Percentiles rank a stretch among this genome's conserved stretches.
phyloP scores from a whole-genome alignment of 1,284 basidiomycete species.

The Leccinum huronense region DNA sequence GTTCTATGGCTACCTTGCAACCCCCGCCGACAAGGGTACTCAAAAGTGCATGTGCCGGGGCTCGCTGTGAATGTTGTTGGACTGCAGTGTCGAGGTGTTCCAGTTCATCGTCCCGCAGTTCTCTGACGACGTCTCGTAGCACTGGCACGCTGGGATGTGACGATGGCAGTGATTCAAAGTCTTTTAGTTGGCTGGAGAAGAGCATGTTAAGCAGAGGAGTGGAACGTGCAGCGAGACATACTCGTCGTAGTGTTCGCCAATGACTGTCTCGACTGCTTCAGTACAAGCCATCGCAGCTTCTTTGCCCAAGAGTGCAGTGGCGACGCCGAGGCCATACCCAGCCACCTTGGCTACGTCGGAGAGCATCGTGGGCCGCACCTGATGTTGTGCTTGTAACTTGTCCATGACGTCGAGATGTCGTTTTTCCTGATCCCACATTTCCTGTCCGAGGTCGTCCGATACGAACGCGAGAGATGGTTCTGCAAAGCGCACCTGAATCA shows the following conservation, averaged over 20 bases:
- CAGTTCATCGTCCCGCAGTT: constrained; percentile 94
- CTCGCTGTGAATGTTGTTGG: constrained; percentile 85
- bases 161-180: constrained; percentile 58
- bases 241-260: constrained; percentile 99
- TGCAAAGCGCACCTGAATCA: constrained; percentile 66
- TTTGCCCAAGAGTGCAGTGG: constrained; percentile 85
- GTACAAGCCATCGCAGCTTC: constrained; percentile 98
- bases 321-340: constrained; percentile 83
- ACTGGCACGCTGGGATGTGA: constrained; percentile 80
- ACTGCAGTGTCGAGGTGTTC: constrained; percentile 94
- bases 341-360: constrained; percentile 83
- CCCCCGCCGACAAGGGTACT: constrained; percentile 84
- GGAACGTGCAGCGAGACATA: constrained; percentile 43
- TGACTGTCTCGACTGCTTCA: constrained; percentile 96
- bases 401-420: constrained; percentile 89
- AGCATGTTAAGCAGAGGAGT: constrained; percentile 9
- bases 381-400: constrained; percentile 80
- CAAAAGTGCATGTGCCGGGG: constrained; percentile 88
- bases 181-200: constrained; percentile 65
- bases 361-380: constrained; percentile 80
- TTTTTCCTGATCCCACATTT: constrained; percentile 97
- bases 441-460: constrained; percentile 43
- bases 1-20: constrained; percentile 86
- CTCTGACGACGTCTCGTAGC: constrained; percentile 72
- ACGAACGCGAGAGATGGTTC: constrained; percentile 2